Conservation (phyloP, 2,329 filamentous ascomycete species). For the Epichloe scottii region DNA sequence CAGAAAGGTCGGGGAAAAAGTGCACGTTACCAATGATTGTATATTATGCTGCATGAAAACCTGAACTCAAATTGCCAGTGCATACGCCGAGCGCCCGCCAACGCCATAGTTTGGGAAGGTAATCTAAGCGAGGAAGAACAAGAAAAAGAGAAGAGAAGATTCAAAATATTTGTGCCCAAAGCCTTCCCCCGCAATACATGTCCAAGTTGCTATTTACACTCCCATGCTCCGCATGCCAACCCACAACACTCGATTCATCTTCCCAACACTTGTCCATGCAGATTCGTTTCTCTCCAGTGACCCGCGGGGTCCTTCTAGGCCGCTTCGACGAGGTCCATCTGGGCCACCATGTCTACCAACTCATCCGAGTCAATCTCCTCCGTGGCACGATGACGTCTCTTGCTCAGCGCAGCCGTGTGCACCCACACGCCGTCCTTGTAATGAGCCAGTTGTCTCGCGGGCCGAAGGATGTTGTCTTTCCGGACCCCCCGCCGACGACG, state of each 20-base stretch:
- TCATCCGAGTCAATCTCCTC: constrained; percentile 16
- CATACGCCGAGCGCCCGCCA: too few relatives aligned
- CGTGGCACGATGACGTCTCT: constrained; percentile 5
- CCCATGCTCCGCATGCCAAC: too few relatives aligned
- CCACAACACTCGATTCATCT: too few relatives aligned
- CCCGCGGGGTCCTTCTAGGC: constrained; percentile 14
- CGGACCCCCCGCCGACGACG: constrained; percentile 39
- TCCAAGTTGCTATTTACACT: not conserved
- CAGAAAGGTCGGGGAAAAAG: not conserved
- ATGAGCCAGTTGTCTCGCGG: constrained; percentile 17
- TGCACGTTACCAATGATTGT: not conserved
- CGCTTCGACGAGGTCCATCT: constrained; percentile 7
- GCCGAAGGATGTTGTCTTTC: constrained; percentile 25
- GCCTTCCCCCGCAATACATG: not conserved
- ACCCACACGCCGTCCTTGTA: constrained; percentile 24
- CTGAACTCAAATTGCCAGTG: too few relatives aligned
- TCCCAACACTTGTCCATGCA: too few relatives aligned
- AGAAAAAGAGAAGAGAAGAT: not conserved
- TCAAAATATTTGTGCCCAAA: not conserved
- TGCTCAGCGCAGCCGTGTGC: constrained; percentile 30
- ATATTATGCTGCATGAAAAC: too few relatives aligned
- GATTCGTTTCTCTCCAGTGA: constrained; percentile 14
- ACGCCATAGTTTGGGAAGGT: too few relatives aligned
- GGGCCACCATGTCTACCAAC: constrained; percentile 11
- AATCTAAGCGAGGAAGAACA: not conserved